phyloP scores from a whole-genome alignment of 2,329 filamentous ascomycete species.

The Monosporascus cannonballus region DNA sequence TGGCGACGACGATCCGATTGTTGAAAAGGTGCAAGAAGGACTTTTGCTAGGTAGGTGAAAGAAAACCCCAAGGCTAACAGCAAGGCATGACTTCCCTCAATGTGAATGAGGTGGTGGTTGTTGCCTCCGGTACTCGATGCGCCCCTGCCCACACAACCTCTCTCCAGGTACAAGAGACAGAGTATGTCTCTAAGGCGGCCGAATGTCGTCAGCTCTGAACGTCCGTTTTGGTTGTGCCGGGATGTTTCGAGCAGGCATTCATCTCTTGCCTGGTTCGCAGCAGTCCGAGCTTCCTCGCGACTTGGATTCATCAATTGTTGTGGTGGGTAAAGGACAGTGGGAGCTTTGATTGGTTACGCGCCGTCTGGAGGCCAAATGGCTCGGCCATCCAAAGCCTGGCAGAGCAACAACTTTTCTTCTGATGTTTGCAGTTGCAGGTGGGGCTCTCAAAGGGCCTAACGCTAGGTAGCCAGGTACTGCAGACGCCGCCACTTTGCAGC shows the following conservation, averaged over 20 bases:
- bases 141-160: not conserved
- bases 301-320: not conserved
- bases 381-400: not conserved
- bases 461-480: not conserved
- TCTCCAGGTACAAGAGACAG: not conserved
- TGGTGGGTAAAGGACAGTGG: not conserved
- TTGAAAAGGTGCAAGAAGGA: conserved; percentile 1
- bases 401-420: not conserved
- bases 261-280: not conserved
- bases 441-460: not conserved
- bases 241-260: not conserved
- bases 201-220: not conserved
- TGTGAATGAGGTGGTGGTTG: not conserved
- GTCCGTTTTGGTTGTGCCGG: not conserved
- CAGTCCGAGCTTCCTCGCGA: not conserved
- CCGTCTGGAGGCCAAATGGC: not conserved
- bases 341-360: not conserved
- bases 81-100: not conserved
- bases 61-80: not conserved
- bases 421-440: not conserved
- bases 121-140: not conserved
- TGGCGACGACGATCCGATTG: conserved; percentile 1
- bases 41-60: not conserved
- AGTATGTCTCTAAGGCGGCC: not conserved
- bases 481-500: not conserved